phyloP scores from a whole-genome alignment of 371 early-diverging fungal species.

The Fennellomyces sp. region DNA sequence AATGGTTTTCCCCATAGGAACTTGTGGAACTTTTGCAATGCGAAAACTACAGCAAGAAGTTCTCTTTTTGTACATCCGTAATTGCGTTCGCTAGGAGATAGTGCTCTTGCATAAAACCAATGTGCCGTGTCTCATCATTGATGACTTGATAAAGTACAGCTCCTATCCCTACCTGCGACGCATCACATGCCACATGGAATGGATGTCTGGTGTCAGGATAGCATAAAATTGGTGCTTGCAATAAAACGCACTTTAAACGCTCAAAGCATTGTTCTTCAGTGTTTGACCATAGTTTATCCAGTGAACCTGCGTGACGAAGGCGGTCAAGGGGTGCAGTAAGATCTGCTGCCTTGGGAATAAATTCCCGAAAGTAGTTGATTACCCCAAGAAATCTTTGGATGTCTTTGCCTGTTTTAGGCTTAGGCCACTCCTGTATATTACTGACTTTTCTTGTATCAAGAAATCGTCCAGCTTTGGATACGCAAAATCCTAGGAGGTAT shows the following conservation, averaged over 20 bases:
- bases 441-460: too few species aligned
- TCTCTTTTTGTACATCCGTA: slow-evolving; percentile 18
- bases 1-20: slow-evolving; percentile 26
- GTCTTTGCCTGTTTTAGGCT: too few species aligned
- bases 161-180: slow-evolving; percentile 41
- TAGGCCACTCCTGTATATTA: too few species aligned
- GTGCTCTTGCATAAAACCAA: slow-evolving; percentile 17
- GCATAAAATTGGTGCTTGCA: slow-evolving; percentile 2
- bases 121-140: slow-evolving; percentile 11
- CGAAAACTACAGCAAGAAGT: slow-evolving; percentile 17
- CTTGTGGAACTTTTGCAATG: slow-evolving; percentile 21
- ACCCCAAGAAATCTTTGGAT: too few species aligned
- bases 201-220: slow-evolving; percentile 26
- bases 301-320: slow-evolving; percentile 16
- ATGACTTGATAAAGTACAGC: slow-evolving; percentile 29
- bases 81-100: slow-evolving; percentile 8
- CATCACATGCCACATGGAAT: slow-evolving; percentile 43
- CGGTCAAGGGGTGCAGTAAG: slow-evolving; percentile 27
- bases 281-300: neutral
- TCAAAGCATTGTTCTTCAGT: slow-evolving; percentile 10
- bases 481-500: too few species aligned
- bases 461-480: too few species aligned
- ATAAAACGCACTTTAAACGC: slow-evolving; percentile 1
- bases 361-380: slow-evolving; percentile 31
- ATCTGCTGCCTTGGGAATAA: slow-evolving; percentile 15